Base-by-base conservation (phyloP, 306 rosid genomes). In the Betula pendula region DNA sequence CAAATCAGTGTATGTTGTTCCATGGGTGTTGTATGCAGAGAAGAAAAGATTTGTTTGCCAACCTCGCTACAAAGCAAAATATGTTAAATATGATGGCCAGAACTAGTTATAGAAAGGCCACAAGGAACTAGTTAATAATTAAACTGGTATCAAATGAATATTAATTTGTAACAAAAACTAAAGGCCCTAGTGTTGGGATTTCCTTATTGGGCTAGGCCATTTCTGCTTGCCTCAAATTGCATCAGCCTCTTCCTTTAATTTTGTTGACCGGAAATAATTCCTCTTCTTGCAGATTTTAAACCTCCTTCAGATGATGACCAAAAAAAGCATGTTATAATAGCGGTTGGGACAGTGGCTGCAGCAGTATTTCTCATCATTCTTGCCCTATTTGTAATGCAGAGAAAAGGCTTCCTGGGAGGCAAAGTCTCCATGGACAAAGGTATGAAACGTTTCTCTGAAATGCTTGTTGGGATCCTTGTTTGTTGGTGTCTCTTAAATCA, bases 321-420 rank as follows among this genome's bases (percentile, higher is more conserved):
- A 72, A 89, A 63, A 79, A 75, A 11, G 24, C 29, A 43, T 42
- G 52, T 85, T 73, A 71, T 49, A 56, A 33, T 81, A 72, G 74
- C 38, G 9, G 47, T 59, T 77, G 81, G 88, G 76, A 72, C 81
- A 74, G 71, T 17, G 24, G 75, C 89, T 79, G 84, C 86, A 31
- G 80, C 80, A 74, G 48, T 73, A 47, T 75, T 85, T 49, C 79
- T 89, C 75, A 56, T 84, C 65, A 71, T 92, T 68, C 45, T 90
- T 27, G 73, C 85, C 82, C 53, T 89, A 59, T 83, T 42, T 71
- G 42, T 92, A 78, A 75, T 92, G 96, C 76, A 89, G 83, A 75
- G 82, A 78, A 88, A 73, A 72, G 96, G 96, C 70, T 83, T 83
- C 72, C 80, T 94, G 72, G 96, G 97, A 77, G 89, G 95, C 72